Evolutionary conservation across 129 eudicot genomes (phyloP).

Genomic region (Lonicera japonica): DNA sequence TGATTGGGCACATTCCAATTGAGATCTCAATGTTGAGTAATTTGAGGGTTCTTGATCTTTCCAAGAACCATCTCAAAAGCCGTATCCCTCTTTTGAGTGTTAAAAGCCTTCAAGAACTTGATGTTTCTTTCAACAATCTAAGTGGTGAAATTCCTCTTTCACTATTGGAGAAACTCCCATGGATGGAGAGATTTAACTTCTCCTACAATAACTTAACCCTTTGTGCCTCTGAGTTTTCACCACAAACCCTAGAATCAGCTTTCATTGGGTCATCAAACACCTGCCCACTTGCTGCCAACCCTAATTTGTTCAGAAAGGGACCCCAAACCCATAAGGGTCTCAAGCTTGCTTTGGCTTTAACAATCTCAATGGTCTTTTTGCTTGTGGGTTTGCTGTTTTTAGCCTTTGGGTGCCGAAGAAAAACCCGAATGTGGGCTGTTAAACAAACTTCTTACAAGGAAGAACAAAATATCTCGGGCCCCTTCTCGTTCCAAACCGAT

Average conservation of each 20-base stretch:
- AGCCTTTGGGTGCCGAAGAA: slow-evolving; percentile 61
- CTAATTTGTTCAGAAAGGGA: slow-evolving; percentile 43
- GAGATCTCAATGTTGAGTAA: slow-evolving; percentile 37
- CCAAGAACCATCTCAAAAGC: slow-evolving; percentile 50
- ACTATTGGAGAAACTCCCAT: slow-evolving; percentile 46
- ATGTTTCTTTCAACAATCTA: slow-evolving; percentile 64
- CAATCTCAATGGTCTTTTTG: slow-evolving; percentile 41
- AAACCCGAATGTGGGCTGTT: slow-evolving; percentile 56
- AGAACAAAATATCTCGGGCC: slow-evolving; percentile 63
- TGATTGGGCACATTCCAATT: slow-evolving; percentile 43
- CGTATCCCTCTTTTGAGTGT: slow-evolving; percentile 42
- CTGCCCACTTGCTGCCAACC: slow-evolving; percentile 84
- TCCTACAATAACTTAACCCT: slow-evolving; percentile 76
- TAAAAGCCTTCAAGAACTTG: slow-evolving; percentile 44
- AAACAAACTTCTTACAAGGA: slow-evolving; percentile 57
- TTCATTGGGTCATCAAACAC: slow-evolving; percentile 59
- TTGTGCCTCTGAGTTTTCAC: slow-evolving; percentile 48
- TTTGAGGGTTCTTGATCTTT: slow-evolving; percentile 59
- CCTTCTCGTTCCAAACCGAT: slow-evolving; percentile 82
- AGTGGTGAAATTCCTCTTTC: slow-evolving; percentile 65
- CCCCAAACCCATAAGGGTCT: slow-evolving; percentile 45
- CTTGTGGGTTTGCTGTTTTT: slow-evolving; percentile 58
- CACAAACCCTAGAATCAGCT: slow-evolving; percentile 43
- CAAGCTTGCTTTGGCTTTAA: slow-evolving; percentile 61
- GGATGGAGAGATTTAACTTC: slow-evolving; percentile 72